Evolutionary conservation across 73 alveolate genomes (phyloP), one percentile per base, ranked within the genome.

Genomic region (Paramecium caudatum): DNA sequence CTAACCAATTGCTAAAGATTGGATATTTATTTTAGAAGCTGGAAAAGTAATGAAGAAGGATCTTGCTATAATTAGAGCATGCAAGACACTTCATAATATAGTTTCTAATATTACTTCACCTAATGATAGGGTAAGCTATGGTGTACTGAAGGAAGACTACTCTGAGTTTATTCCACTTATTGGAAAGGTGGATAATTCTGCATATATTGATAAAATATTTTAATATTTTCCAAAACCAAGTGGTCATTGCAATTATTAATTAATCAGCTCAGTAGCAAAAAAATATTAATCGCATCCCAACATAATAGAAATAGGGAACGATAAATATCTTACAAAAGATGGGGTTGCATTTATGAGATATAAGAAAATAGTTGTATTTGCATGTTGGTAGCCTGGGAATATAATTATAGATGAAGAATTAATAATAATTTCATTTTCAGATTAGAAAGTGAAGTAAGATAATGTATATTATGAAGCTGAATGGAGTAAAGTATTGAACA

Each of bases 311-410:
- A 68, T 68, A 34, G 84, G 84, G 8, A 68, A 68, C 37, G 15
- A 68, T 15, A 12, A 15, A n/a, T 68, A 68, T 37, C 34, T 68
- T 17, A 68, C 47, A 33, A 68, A 68, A 17, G 50, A 68, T 30
- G 84, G 84, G 19, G 84, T 68, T 32, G 61, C 84, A 10, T 15
- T 34, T 34, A 68, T 68, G 84, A 68, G 84, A 34, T 68, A 68
- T 49, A 30, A 68, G 15, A 68, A 37, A 68, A 43, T 68, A 3
- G 10, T 68, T 10, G 8, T 68, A 13, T 68, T 34, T 8, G 50
- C 50, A 25, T 68, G 84, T 68, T 68, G 50, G 84, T 8, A 68
- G 37, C 34, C 0, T 21, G 80, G 30, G 46, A 27, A 5, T 23
- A 21, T 55, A 4, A 9, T 43, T 3, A 55, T 55, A 8, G 13